These are phyloP conservation scores for Sinapis alba DNA, from an alignment of 441 rosid genomes.

Conservation along the genomic window DNA sequence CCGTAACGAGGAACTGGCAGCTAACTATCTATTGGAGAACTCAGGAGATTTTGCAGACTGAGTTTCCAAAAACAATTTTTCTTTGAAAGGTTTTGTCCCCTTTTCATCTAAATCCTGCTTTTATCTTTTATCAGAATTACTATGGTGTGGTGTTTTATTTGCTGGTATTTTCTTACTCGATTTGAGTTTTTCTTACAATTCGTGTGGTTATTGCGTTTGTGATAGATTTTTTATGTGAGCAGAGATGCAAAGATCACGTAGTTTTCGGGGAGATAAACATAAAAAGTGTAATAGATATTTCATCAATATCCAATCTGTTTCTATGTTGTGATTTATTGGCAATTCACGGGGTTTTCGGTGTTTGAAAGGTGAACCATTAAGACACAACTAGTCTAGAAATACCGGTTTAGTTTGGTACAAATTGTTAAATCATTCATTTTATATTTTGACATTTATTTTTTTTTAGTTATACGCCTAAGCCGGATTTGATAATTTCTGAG, in stretches of 20 bases:
- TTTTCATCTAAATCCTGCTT: not conserved
- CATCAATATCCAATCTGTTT: constrained; percentile 1
- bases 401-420: constrained; percentile 4
- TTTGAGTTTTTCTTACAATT: constrained; percentile 18
- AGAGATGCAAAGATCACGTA: constrained; percentile 28
- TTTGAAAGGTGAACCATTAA: constrained; percentile 19
- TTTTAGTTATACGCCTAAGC: not conserved
- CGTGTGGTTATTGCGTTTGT: constrained; percentile 11
- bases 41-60: constrained; percentile 94
- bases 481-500: not conserved
- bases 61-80: constrained; percentile 21
- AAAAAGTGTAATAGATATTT: constrained; percentile 31
- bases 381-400: not conserved
- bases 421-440: not conserved
- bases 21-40: constrained; percentile 91
- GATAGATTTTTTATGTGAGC: constrained; percentile 19
- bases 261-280: constrained; percentile 26
- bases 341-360: constrained; percentile 28
- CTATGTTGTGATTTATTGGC: constrained; percentile 13
- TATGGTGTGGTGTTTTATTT: not conserved
- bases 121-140: not conserved
- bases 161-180: not conserved
- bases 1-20: constrained; percentile 96
- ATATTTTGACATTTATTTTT: not conserved
- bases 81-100: constrained; percentile 21